Evolutionary conservation across 2,329 filamentous ascomycete species (phyloP), one percentile per base, ranked within the genome.

Genomic region (Ophiostoma perfectum): DNA sequence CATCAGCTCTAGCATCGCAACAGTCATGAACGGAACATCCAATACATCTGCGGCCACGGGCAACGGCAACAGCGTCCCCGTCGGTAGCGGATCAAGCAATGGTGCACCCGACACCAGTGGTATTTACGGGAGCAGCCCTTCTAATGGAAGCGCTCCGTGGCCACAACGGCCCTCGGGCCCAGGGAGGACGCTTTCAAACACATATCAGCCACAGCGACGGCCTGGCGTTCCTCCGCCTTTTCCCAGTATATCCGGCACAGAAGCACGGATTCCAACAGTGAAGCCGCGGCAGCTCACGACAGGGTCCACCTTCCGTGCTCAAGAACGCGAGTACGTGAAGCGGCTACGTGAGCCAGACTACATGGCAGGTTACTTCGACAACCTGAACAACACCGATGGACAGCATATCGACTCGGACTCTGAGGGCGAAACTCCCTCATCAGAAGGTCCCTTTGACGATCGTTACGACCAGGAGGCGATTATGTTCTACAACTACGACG

Each of bases 291-390:
- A 77, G 69, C 76, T 80, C 71, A 81, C 78, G 74, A 82, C 76
- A 71, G 81, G 83, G 49, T 80, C 81, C n/a, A 75, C 76, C 1
- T 86, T 82, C 69, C 84, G 90, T 70, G 91, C 91, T 64, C 92
- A 98, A 78, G 94, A 98, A 78, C 92, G 93, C 76, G 94, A 94
- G 69, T 99, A 99, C 76, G 90, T 98, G 45, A 92, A 97, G 78
- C 89, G 94, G 73, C 86, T 98, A 75, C 88, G 93, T 69, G 92
- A 96, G 76, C 91, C 95, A 65, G 75, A 78, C 68, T 74, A 75
- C 70, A 73, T 75, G 62, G 84, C 85, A 70, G 88, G 91, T 72
- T 95, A 93, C 80, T 91, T 93, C 71, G 88, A 93, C 68, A 82
- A 91, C 73, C 86, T 88, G 1, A 87, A 88, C 58, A 49, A 44